Percentiles rank a stretch among this genome's conserved stretches.
These are phyloP conservation scores for Alternaria arborescens DNA, from an alignment of 2,329 filamentous ascomycete species.

Conservation along the genomic window DNA sequence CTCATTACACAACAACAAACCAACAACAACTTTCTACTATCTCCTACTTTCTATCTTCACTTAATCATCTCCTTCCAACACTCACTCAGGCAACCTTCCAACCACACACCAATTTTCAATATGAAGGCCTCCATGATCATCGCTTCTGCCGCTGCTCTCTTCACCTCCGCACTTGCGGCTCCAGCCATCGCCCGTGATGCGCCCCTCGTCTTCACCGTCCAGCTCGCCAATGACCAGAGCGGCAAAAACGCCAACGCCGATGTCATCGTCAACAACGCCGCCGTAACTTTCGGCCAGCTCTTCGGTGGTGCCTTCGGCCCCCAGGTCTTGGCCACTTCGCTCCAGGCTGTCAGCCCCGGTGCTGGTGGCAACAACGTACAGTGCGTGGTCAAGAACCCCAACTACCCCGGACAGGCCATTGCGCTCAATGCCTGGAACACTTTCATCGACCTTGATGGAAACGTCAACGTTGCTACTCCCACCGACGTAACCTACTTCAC, in stretches of 20 bases:
- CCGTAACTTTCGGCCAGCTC: constrained; percentile 8
- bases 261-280: constrained; percentile 4
- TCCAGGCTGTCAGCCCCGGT: constrained; percentile 15
- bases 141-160: constrained; percentile 2
- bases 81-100: not conserved
- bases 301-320: constrained; percentile 6
- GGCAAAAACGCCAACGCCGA: constrained; percentile 11
- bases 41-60: not conserved
- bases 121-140: constrained; percentile 16
- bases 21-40: constrained; percentile 8
- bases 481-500: constrained; percentile 6
- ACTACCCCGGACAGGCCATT: not conserved
- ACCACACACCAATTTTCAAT: constrained; percentile 3
- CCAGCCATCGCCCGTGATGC: constrained; percentile 1
- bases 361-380: constrained; percentile 7
- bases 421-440: constrained; percentile 21
- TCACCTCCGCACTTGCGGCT: constrained; percentile 10
- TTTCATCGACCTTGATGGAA: constrained; percentile 23
- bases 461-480: not conserved
- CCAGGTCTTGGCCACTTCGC: constrained; percentile 7
- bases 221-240: constrained; percentile 10
- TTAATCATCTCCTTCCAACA: not conserved
- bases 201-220: constrained; percentile 4
- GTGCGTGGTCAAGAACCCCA: constrained; percentile 7
- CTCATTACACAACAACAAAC: constrained; percentile 9